Percentiles rank a stretch among this genome's conserved stretches.
Conservation (phyloP, 257 asterid species). For the Lithospermum erythrorhizon region DNA sequence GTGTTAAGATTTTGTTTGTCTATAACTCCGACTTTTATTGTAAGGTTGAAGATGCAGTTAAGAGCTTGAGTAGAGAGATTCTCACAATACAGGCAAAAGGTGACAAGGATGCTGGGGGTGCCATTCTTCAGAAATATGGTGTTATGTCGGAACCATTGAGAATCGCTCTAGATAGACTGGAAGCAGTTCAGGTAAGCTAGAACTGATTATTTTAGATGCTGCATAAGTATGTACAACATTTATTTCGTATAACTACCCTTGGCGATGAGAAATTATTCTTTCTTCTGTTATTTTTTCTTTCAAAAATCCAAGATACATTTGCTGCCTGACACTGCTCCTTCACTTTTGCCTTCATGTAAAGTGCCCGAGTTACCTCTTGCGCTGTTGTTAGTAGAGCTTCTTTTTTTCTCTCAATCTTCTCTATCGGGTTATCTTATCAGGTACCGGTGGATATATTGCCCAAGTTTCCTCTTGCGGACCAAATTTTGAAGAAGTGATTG, state of each 20-base stretch:
- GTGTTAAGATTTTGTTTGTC: conserved; percentile 5
- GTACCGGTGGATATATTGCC: conserved; percentile 90
- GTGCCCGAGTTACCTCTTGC: too few relatives aligned
- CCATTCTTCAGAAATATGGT: conserved; percentile 46
- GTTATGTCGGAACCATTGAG: conserved; percentile 48
- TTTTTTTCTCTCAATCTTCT: too few relatives aligned
- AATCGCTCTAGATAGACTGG: conserved; percentile 58
- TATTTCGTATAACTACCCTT: background rate
- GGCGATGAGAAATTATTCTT: too few relatives aligned
- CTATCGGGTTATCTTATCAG: conserved; percentile 21
- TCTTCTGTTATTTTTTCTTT: too few relatives aligned
- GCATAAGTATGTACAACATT: background rate
- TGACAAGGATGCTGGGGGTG: conserved; percentile 58
- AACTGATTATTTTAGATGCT: background rate
- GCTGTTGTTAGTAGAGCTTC: too few relatives aligned
- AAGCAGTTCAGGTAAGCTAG: conserved; percentile 43
- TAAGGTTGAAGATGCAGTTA: conserved; percentile 79
- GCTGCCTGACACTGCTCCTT: too few relatives aligned
- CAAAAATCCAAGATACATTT: too few relatives aligned
- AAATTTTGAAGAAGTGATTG: conserved; percentile 31
- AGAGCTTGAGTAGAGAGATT: conserved; percentile 78
- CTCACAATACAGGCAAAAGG: conserved; percentile 88
- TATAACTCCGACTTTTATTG: background rate
- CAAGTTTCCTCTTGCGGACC: conserved; percentile 64
- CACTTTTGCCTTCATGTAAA: too few relatives aligned